A percentile compares a stretch with the other conserved stretches of the same genome.
Conservation (phyloP, 2,329 filamentous ascomycete genomes). For the Colletotrichum musicola region DNA sequence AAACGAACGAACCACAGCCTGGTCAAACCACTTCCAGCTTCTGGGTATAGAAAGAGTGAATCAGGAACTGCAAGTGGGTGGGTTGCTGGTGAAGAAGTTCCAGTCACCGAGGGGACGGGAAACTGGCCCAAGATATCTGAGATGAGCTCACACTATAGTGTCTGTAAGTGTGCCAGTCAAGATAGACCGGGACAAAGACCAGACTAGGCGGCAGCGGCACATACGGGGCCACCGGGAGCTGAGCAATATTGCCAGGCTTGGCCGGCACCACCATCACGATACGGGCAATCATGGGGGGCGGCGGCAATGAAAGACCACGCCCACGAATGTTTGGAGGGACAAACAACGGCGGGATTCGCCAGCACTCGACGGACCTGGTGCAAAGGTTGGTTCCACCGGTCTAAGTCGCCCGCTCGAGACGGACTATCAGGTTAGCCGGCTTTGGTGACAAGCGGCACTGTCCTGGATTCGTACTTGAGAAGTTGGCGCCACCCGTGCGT, state of each 20-base stretch:
- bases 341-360: conserved; percentile 20
- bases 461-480: conserved; percentile 14
- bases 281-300: conserved; percentile 15
- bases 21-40: conserved; percentile 32
- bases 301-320: conserved; percentile 24
- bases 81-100: neutral
- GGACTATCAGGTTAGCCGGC: conserved; percentile 25
- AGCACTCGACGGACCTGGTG: conserved; percentile 12
- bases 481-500: conserved; percentile 35
- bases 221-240: conserved; percentile 34
- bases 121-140: conserved; percentile 31
- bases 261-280: conserved; percentile 17
- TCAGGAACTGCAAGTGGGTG: conserved; percentile 13
- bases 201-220: conserved; percentile 21
- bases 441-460: conserved; percentile 36
- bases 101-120: conserved; percentile 17
- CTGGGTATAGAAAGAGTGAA: conserved; percentile 20
- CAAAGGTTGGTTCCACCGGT: conserved; percentile 20
- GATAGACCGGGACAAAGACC: conserved; percentile 25
- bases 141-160: conserved; percentile 9
- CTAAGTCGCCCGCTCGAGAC: conserved; percentile 26
- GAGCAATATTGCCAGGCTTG: conserved; percentile 28
- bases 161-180: conserved; percentile 2
- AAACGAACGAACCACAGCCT: conserved; percentile 32
- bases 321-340: conserved; percentile 9